These are phyloP conservation scores for Candida gorgasii DNA, from an alignment of 805 yeast species.

Conservation along the genomic window DNA sequence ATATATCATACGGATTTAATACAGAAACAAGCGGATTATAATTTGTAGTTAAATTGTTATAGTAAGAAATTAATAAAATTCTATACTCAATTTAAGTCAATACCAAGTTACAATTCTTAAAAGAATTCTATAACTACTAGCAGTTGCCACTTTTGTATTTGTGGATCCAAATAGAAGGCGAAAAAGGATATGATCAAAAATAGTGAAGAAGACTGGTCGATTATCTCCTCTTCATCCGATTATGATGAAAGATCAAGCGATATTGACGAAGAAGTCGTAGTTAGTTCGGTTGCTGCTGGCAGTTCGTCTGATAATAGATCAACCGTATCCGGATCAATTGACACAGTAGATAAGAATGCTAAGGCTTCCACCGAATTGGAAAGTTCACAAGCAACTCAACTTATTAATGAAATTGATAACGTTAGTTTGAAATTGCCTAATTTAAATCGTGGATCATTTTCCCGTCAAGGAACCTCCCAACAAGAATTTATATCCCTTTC, in stretches of 20 bases:
- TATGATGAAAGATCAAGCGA: constrained; percentile 30
- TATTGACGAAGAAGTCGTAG: constrained; percentile 5
- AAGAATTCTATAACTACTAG: too few species aligned
- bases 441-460: constrained; percentile 1
- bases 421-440: constrained; percentile 20
- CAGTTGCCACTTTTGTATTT: neutral
- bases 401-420: constrained; percentile 10
- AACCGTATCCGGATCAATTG: neutral
- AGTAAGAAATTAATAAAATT: too few species aligned
- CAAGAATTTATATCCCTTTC: too few species aligned
- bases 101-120: too few species aligned
- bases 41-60: too few species aligned
- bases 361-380: constrained; percentile 1
- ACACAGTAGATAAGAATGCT: constrained; percentile 2
- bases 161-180: neutral
- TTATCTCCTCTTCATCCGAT: constrained; percentile 44
- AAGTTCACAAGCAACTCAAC: constrained; percentile 5
- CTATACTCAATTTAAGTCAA: too few species aligned
- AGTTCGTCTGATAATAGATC: constrained; percentile 4
- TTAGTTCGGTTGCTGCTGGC: neutral
- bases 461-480: too few species aligned
- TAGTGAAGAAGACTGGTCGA: constrained; percentile 47
- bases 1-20: neutral
- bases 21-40: too few species aligned
- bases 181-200: constrained; percentile 10